Evolutionary conservation across 164 flowering plant species (phyloP).

Genomic region (Magnolia sinica): DNA sequence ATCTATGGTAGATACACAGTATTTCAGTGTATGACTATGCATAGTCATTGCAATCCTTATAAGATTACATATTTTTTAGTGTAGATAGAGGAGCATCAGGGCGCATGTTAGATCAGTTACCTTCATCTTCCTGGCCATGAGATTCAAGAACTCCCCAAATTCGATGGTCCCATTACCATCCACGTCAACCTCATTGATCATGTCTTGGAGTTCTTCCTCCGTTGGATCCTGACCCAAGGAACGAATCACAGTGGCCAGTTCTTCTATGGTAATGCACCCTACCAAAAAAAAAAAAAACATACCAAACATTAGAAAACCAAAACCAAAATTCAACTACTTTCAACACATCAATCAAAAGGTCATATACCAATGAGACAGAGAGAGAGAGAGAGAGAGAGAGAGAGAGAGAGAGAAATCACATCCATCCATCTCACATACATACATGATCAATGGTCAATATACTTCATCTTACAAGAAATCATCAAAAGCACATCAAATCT

Average conservation of each 20-base stretch:
- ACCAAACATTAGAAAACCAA: neutral
- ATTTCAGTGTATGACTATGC: too few species aligned
- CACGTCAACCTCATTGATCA: constrained; percentile 66
- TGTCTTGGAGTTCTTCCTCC: constrained; percentile 62
- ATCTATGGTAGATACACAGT: too few species aligned
- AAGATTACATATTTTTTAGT: too few species aligned
- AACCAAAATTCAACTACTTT: neutral
- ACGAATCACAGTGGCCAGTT: constrained; percentile 72
- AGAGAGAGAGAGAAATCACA: neutral
- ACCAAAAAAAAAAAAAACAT: neutral
- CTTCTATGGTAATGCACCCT: constrained; percentile 82
- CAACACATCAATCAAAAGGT: neutral
- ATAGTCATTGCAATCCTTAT: too few species aligned
- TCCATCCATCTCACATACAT: neutral
- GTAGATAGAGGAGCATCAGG: neutral
- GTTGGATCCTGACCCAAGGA: constrained; percentile 80
- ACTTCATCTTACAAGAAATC: too few species aligned
- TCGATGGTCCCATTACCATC: constrained; percentile 81
- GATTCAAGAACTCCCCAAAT: constrained; percentile 64
- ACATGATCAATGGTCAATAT: neutral
- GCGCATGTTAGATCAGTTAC: constrained; percentile 19
- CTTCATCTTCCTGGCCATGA: constrained; percentile 76
- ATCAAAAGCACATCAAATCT: neutral
- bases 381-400: neutral
- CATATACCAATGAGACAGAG: neutral